Evolutionary conservation across 306 rosid genomes (phyloP), one percentile per base, ranked within the genome.

Genomic region (Abrus precatorius): DNA sequence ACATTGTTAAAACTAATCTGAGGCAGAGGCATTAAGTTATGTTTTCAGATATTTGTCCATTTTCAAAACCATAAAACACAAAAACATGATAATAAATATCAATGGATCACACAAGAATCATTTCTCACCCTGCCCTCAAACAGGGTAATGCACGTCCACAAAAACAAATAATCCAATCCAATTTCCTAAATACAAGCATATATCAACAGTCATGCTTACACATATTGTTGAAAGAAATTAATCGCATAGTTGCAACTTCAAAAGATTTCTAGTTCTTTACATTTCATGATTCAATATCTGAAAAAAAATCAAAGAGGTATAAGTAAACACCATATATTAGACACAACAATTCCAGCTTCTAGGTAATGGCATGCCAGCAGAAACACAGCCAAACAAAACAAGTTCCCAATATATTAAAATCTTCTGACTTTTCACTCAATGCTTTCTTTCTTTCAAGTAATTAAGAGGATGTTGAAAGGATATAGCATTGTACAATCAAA

Each of bases 51-150:
- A 45, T 47, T 41, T 43, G 33, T 8, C 8, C 30, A 32, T 28
- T 54, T 56, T 47, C 66, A 76, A 55, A 75, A 62, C 34, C 45
- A 54, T 53, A 14, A 10, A 6, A 59, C 32, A 20, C 7, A 14
- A 69, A 62, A 36, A 29, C 14, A 44, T 28, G 52, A 68, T 5
- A 74, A 74, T 62, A 67, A 34, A 63, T 50, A 38, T 32, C 45
- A 50, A 59, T 50, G 20, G 45, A 67, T 84, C 60, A 38, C 47
- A 59, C 28, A 20, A 72, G 76, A 62, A 50, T 54, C 71, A 67
- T 63, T 33, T 32, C 52, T 40, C 28, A 20, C 13, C 30, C 10
- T 52, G 36, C 49, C 40, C 30, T 74, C 73, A 67, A 45, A 28
- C 61, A 32, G 56, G 32, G 34, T 29, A 29, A 48, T n/a, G 36